Evolutionary conservation across 371 early-diverging fungal species (phyloP).

Genomic region (Cokeromyces recurvatus): DNA sequence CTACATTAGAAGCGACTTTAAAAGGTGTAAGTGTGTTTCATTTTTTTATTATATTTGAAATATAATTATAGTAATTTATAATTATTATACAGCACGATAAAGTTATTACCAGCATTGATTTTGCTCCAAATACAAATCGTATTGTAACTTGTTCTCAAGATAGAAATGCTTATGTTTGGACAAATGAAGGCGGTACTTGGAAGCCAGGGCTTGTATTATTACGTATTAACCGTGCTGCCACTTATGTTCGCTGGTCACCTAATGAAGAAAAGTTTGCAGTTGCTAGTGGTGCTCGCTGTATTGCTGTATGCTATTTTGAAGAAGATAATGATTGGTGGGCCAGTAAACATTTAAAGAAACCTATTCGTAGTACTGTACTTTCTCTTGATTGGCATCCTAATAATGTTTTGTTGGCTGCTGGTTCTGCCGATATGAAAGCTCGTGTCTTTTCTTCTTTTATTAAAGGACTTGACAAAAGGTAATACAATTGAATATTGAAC

Average conservation of each 20-base stretch:
- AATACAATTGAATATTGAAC: too few relatives aligned
- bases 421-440: constrained; percentile 93
- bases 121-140: constrained; percentile 93
- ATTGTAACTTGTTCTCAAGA: constrained; percentile 97
- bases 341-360: constrained; percentile 92
- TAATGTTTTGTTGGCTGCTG: constrained; percentile 91
- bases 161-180: constrained; percentile 98
- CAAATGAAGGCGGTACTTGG: constrained; percentile 73
- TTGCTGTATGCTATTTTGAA: constrained; percentile 94
- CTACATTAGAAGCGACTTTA: constrained; percentile 67
- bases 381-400: constrained; percentile 96
- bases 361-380: constrained; percentile 87
- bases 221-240: constrained; percentile 96
- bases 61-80: neutral
- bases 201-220: constrained; percentile 92
- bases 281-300: constrained; percentile 85
- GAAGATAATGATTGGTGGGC: constrained; percentile 97
- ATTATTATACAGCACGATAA: constrained; percentile 77
- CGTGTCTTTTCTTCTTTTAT: constrained; percentile 94
- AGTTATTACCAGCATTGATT: constrained; percentile 93
- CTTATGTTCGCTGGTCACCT: constrained; percentile 94
- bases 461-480: constrained; percentile 92
- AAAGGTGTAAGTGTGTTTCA: constrained; percentile 52
- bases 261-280: constrained; percentile 97
- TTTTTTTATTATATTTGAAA: neutral